Conservation (phyloP, 768 basidiomycete genomes). For the Zangia roseola region DNA sequence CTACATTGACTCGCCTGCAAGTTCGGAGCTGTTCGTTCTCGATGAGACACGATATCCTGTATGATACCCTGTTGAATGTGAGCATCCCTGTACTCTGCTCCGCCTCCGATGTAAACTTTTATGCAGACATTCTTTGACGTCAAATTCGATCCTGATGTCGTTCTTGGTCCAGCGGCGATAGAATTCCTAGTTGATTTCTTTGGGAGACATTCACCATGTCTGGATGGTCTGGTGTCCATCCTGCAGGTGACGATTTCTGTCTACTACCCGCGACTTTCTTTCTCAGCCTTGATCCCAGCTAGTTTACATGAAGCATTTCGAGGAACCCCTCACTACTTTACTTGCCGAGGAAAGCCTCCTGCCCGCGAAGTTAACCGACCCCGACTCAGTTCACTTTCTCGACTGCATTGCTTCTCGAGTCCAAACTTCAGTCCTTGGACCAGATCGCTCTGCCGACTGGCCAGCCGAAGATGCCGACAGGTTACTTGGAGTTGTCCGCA, state of each 20-base stretch:
- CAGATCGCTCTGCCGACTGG: conserved; percentile 25
- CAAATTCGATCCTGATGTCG: conserved; percentile 55
- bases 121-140: conserved; percentile 64
- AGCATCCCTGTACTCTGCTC: background rate
- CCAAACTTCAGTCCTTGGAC: conserved; percentile 17
- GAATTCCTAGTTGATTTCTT: conserved; percentile 59
- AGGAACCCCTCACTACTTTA: conserved; percentile 50
- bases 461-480: conserved; percentile 24
- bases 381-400: conserved; percentile 34
- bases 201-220: conserved; percentile 52
- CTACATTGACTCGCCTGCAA: conserved; percentile 57
- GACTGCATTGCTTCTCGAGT: conserved; percentile 39
- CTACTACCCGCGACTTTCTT: background rate
- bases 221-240: conserved; percentile 55
- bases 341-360: conserved; percentile 9
- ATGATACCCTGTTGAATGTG: conserved; percentile 57
- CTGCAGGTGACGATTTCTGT: conserved; percentile 51
- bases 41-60: conserved; percentile 45
- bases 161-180: conserved; percentile 58
- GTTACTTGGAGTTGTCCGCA: conserved; percentile 36
- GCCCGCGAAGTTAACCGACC: conserved; percentile 13
- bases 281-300: conserved; percentile 40
- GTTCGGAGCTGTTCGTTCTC: conserved; percentile 52
- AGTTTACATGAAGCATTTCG: conserved; percentile 68
- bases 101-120: background rate